Base-by-base conservation (phyloP, 2,329 filamentous ascomycete species). In the Ceratocystis smalleyi region DNA sequence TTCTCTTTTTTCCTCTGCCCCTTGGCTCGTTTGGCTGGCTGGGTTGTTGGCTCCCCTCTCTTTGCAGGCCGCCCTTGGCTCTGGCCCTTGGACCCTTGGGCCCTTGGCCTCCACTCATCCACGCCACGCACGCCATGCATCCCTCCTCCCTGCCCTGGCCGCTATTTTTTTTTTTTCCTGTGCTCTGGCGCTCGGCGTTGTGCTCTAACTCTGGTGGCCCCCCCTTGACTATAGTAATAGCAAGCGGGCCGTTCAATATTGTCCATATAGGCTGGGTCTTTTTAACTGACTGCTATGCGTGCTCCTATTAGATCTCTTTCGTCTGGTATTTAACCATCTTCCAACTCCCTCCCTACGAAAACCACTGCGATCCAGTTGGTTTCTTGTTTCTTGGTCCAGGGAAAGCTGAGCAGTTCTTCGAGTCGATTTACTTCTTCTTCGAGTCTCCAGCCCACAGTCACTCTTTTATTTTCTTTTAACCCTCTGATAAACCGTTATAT, bases 331-430 rank as follows among this genome's bases (percentile, higher is more conserved):
- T 65, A 65, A 66, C 65, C 61, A 67, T 65, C 62, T 47, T 66
- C 65, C 61, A 63, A 67, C 64, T 65, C 67, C 67, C 65, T 67
- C 66, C 64, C 63, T 66, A 55, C 63, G 64, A 66, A 51, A 66
- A 59, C 43, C 49, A 51, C 64, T 59, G 63, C 61, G 45, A 63
- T 64, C 61, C 61, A 66, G 64, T 64, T 63, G 64, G 51, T 64
- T 43, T 54, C 54, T 57, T 57, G 54, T 55, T 63, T 61, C 55
- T 63, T 64, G 43, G 61, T 66, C 47, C 63, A 66, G 64, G 64
- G 64, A 66, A 57, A 66, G 64, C 63, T 67, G 62, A 64, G 54
- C 17, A 57, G 62, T 65, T 59, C 64, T 61, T 67, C 54, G 65
- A 67, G 65, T 65, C 63, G 65, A 67, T 63, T 65, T 55, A 40